Conservation (phyloP, 2,329 filamentous ascomycete species). For the Xylogone sp. region DNA sequence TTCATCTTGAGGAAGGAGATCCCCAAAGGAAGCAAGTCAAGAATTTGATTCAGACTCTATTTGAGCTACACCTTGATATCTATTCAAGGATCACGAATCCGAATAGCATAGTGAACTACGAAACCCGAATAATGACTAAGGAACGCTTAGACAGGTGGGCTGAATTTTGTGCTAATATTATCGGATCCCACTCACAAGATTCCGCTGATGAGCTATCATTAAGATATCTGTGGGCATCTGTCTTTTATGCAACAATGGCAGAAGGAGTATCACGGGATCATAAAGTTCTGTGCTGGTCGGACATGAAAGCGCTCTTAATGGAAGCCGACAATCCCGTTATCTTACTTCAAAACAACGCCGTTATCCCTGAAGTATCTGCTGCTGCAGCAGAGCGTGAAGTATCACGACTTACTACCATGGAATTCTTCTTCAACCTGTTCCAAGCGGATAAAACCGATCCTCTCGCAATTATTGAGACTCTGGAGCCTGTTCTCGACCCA, state of each 20-base stretch:
- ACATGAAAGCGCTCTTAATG: conserved; percentile 53
- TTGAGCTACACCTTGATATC: conserved; percentile 65
- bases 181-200: conserved; percentile 29
- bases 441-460: conserved; percentile 78
- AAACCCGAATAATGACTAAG: conserved; percentile 48
- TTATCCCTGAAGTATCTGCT: conserved; percentile 83
- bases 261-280: conserved; percentile 54
- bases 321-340: conserved; percentile 47
- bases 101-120: conserved; percentile 49
- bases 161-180: conserved; percentile 49
- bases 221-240: conserved; percentile 64
- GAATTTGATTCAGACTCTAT: conserved; percentile 56
- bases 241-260: conserved; percentile 55
- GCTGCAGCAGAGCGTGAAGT: conserved; percentile 87
- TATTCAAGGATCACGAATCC: conserved; percentile 60
- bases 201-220: conserved; percentile 39
- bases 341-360: conserved; percentile 74
- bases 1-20: conserved; percentile 5
- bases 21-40: conserved; percentile 31
- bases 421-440: conserved; percentile 91
- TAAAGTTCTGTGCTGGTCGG: conserved; percentile 57
- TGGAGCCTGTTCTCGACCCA: conserved; percentile 88
- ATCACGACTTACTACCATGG: conserved; percentile 89
- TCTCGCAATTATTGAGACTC: conserved; percentile 78
- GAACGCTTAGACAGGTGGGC: conserved; percentile 60